phyloP scores from a whole-genome alignment of 768 basidiomycete species.

The Tremella yokohamensis region DNA sequence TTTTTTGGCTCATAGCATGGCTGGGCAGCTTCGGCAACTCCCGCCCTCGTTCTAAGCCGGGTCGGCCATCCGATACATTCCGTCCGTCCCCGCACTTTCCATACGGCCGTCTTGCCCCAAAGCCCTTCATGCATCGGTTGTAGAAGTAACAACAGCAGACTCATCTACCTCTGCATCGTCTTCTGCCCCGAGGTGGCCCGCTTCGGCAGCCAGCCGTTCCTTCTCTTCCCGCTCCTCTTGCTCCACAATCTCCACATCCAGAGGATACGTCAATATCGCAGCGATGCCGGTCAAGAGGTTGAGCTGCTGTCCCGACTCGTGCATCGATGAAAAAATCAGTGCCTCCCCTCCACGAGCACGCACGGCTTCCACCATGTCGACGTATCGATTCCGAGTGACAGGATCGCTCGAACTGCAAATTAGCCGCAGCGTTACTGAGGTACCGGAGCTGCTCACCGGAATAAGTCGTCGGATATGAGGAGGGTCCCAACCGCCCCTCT shows the following conservation, averaged over 20 bases:
- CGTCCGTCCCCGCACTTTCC: too few relatives aligned
- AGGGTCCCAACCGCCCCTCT: slow-evolving; percentile 90
- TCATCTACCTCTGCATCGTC: slow-evolving; percentile 15
- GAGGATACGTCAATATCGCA: slow-evolving; percentile 89
- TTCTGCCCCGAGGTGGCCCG: slow-evolving; percentile 23
- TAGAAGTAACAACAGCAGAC: not conserved
- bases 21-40: too few relatives aligned
- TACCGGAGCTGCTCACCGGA: slow-evolving; percentile 60
- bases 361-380: slow-evolving; percentile 81
- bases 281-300: slow-evolving; percentile 93
- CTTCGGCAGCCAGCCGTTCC: slow-evolving; percentile 40
- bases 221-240: slow-evolving; percentile 77
- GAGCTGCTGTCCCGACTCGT: slow-evolving; percentile 97
- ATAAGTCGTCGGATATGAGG: slow-evolving; percentile 90
- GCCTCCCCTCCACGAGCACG: slow-evolving; percentile 86
- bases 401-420: slow-evolving; percentile 71
- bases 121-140: not conserved
- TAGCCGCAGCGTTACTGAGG: not conserved
- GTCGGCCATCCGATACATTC: too few relatives aligned
- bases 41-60: too few relatives aligned
- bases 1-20: too few relatives aligned
- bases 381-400: slow-evolving; percentile 72
- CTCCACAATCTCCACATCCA: slow-evolving; percentile 93
- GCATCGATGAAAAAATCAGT: slow-evolving; percentile 98
- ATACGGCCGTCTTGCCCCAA: not conserved